phyloP scores from a whole-genome alignment of 139 green algal species.

The Chlamydomonas eustigma region DNA sequence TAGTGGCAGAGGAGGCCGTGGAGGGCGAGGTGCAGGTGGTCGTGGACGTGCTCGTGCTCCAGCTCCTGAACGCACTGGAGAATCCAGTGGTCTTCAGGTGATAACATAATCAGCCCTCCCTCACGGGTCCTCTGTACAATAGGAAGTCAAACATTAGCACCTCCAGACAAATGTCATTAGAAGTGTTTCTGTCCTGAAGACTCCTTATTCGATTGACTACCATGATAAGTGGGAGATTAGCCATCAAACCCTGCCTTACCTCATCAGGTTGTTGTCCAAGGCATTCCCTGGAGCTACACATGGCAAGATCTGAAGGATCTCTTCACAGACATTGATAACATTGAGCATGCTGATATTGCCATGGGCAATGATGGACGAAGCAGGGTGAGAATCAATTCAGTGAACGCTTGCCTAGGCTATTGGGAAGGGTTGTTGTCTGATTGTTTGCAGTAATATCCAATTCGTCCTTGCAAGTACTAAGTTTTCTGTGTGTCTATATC shows the following conservation, averaged over 20 bases:
- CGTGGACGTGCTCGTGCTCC: conserved; percentile 18
- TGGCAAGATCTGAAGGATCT: conserved; percentile 75
- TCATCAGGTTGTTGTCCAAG: conserved; percentile 87
- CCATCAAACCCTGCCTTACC: no score
- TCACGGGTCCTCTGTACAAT: neutral
- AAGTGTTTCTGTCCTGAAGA: no score
- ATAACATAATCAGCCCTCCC: no score
- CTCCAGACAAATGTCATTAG: no score
- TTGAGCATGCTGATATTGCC: conserved; percentile 58
- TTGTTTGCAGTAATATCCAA: neutral
- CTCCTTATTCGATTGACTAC: no score
- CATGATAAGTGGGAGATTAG: no score
- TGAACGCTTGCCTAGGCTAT: neutral
- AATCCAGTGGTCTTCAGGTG: conserved; percentile 66
- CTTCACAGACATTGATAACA: conserved; percentile 60
- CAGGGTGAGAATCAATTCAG: conserved; percentile 13
- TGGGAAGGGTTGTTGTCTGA: neutral
- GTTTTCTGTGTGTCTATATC: neutral
- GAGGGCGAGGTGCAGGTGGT: conserved; percentile 9
- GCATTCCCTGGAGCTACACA: conserved; percentile 85
- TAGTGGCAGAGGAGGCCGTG: neutral
- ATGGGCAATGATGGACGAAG: conserved; percentile 12
- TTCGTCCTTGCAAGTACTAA: neutral
- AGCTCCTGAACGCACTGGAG: conserved; percentile 13
- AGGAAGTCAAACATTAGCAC: no score